phyloP scores from a whole-genome alignment of 305 asterid genomes.

The Lippia alba region DNA sequence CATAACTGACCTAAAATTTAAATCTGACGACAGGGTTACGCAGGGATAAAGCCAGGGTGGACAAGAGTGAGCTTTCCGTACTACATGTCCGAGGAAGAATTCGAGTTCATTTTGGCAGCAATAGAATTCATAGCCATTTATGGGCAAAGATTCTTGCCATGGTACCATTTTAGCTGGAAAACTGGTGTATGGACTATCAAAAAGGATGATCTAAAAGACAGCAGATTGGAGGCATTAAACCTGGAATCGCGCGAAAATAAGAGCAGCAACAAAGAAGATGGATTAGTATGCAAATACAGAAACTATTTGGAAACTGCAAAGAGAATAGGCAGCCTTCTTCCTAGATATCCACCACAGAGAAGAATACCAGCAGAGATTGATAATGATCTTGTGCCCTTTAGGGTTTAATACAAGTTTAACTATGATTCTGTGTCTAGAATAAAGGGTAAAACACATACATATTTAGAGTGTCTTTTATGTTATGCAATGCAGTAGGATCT shows the following conservation, averaged over 20 bases:
- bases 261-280: constrained; percentile 8
- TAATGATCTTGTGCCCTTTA: constrained; percentile 47
- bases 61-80: constrained; percentile 78
- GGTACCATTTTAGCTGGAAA: constrained; percentile 63
- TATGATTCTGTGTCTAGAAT: no score
- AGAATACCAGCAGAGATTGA: constrained; percentile 54
- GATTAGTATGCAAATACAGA: constrained; percentile 23
- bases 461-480: no score
- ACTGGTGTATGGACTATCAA: constrained; percentile 67
- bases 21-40: constrained; percentile 50
- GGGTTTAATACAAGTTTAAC: constrained; percentile 28
- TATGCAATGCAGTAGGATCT: no score
- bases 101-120: constrained; percentile 59
- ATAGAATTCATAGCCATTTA: constrained; percentile 60
- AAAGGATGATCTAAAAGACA: constrained; percentile 33
- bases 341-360: constrained; percentile 47
- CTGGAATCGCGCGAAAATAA: background rate
- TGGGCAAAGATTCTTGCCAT: constrained; percentile 68
- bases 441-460: no score
- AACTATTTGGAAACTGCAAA: constrained; percentile 56
- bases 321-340: constrained; percentile 48
- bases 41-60: constrained; percentile 79
- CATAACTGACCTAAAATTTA: no score
- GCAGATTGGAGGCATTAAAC: constrained; percentile 31
- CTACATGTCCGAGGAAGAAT: constrained; percentile 71